A percentile compares a stretch with the other conserved stretches of the same genome.
Conservation (phyloP, 108 stramenopile species). For the Cyclotella cryptica region DNA sequence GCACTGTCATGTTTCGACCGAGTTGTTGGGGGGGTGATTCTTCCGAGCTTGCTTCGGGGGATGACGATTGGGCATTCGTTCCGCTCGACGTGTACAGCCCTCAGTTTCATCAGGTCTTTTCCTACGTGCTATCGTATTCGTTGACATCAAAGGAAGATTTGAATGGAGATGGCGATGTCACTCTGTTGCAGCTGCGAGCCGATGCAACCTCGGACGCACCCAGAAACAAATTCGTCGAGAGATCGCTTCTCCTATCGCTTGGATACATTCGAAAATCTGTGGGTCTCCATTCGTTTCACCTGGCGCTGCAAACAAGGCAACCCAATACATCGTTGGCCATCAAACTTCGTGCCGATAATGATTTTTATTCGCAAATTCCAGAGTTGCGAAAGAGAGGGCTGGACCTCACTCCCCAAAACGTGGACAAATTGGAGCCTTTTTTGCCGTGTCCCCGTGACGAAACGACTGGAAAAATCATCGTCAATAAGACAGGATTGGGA, state of each 20-base stretch:
- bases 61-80: slow-evolving; percentile 19
- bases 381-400: slow-evolving; percentile 60
- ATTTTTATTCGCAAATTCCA: slow-evolving; percentile 93
- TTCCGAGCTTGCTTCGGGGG: neutral
- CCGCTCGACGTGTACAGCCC: slow-evolving; percentile 71
- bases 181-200: neutral
- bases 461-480: slow-evolving; percentile 53
- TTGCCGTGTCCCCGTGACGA: slow-evolving; percentile 75
- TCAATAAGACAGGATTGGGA: slow-evolving; percentile 95
- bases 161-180: neutral
- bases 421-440: slow-evolving; percentile 76
- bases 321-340: slow-evolving; percentile 54
- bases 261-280: slow-evolving; percentile 56
- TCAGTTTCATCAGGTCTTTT: slow-evolving; percentile 64
- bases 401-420: slow-evolving; percentile 66
- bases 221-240: slow-evolving; percentile 84
- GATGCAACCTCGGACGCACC: neutral
- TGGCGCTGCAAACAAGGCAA: slow-evolving; percentile 22
- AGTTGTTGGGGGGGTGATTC: neutral
- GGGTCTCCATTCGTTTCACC: slow-evolving; percentile 37
- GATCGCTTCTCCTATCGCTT: slow-evolving; percentile 74
- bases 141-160: neutral
- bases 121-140: slow-evolving; percentile 47
- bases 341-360: slow-evolving; percentile 93
- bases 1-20: slow-evolving; percentile 63